These are phyloP conservation scores for Sextonia rubra DNA, from an alignment of 164 flowering plant species.

Conservation along the genomic window DNA sequence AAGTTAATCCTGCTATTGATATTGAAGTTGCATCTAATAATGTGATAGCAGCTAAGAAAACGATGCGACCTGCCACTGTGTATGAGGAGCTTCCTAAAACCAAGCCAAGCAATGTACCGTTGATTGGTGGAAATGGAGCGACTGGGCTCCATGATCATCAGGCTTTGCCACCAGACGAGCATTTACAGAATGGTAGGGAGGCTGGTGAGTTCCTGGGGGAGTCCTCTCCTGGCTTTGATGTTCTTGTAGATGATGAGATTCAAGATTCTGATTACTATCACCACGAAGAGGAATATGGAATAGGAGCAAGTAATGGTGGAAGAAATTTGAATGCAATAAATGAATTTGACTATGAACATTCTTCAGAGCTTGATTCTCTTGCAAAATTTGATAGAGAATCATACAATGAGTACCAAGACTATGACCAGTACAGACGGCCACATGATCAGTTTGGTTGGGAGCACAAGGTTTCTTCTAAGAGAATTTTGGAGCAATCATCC, in stretches of 20 bases:
- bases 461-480: constrained; percentile 33
- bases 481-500: constrained; percentile 24
- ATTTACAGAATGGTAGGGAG: constrained; percentile 52
- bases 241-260: constrained; percentile 80
- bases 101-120: constrained; percentile 20
- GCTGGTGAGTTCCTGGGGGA: constrained; percentile 66
- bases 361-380: constrained; percentile 35
- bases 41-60: constrained; percentile 17
- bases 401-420: constrained; percentile 33
- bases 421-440: constrained; percentile 41
- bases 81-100: constrained; percentile 30
- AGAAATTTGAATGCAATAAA: constrained; percentile 31
- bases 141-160: constrained; percentile 31
- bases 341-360: constrained; percentile 37
- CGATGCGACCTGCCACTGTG: constrained; percentile 7
- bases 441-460: constrained; percentile 55
- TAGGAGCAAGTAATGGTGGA: constrained; percentile 36
- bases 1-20: constrained; percentile 22
- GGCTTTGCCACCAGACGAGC: constrained; percentile 34
- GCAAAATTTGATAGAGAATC: constrained; percentile 44
- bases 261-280: constrained; percentile 56
- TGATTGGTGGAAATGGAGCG: constrained; percentile 31
- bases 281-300: constrained; percentile 53
- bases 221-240: constrained; percentile 96
- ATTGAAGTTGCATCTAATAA: constrained; percentile 23